phyloP scores from a whole-genome alignment of 208 protist species.

The Leishmania martiniquensis region DNA sequence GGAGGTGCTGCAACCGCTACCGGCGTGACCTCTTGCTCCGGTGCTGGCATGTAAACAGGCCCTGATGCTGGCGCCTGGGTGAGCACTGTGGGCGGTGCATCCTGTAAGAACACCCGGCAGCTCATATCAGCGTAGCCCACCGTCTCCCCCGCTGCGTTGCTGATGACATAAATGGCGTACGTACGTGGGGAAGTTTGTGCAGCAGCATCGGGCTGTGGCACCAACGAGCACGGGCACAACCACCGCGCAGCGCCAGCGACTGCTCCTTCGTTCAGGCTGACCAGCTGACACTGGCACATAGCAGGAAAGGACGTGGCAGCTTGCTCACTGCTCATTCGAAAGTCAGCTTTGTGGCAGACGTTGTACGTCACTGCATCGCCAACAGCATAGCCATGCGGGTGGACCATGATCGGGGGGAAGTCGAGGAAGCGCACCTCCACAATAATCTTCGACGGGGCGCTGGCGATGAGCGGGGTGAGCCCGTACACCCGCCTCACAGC shows the following conservation, averaged over 20 bases:
- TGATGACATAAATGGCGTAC: conserved; percentile 60
- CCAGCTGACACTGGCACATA: conserved; percentile 56
- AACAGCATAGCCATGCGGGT: conserved; percentile 37
- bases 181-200: conserved; percentile 8
- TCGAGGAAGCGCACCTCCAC: conserved; percentile 68
- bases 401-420: conserved; percentile 72
- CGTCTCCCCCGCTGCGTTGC: conserved; percentile 33
- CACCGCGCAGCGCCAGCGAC: conserved; percentile 2
- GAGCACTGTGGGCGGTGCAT: neutral
- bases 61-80: neutral
- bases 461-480: conserved; percentile 30
- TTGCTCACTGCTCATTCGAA: conserved; percentile 51
- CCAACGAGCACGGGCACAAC: conserved; percentile 19
- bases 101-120: conserved; percentile 53
- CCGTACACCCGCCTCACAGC: conserved; percentile 66
- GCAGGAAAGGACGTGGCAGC: conserved; percentile 41
- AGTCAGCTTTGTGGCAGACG: conserved; percentile 84
- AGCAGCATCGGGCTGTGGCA: neutral
- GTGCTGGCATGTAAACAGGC: neutral
- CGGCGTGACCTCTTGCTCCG: neutral
- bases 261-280: conserved; percentile 8
- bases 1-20: conserved; percentile 1
- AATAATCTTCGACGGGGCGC: conserved; percentile 8
- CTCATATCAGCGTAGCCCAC: conserved; percentile 85
- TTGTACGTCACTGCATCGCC: conserved; percentile 60